Percentiles rank a stretch among this genome's conserved stretches.
phyloP scores from a whole-genome alignment of 1,284 basidiomycete genomes.

The Calocybe gambosa region DNA sequence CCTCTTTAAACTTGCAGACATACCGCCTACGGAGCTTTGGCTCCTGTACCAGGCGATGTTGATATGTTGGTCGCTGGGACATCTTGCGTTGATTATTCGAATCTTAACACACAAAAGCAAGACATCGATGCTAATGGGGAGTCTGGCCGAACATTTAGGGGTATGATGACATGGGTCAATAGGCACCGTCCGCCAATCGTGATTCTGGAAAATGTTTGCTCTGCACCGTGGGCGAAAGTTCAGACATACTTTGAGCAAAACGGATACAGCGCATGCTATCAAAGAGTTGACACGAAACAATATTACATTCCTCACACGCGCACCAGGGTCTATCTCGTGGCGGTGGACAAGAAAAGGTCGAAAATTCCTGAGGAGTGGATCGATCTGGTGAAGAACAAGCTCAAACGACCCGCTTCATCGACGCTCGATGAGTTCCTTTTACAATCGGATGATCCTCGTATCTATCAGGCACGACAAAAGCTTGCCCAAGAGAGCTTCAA shows the following conservation, averaged over 20 bases:
- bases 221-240: constrained; percentile 83
- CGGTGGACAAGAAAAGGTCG: constrained; percentile 58
- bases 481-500: constrained; percentile 65
- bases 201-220: constrained; percentile 91
- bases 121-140: constrained; percentile 84
- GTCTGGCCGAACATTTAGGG: constrained; percentile 84
- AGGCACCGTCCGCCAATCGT: constrained; percentile 86
- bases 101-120: constrained; percentile 91
- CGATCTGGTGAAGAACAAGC: constrained; percentile 49
- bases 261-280: constrained; percentile 70
- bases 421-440: constrained; percentile 91
- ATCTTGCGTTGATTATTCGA: constrained; percentile 95
- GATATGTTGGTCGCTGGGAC: constrained; percentile 91
- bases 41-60: constrained; percentile 84
- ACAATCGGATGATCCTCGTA: constrained; percentile 84
- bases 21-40: constrained; percentile 88
- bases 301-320: constrained; percentile 96
- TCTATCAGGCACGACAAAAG: constrained; percentile 83
- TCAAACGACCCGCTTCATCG: constrained; percentile 82
- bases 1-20: constrained; percentile 40
- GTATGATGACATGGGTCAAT: constrained; percentile 91
- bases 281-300: constrained; percentile 85
- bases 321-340: constrained; percentile 83
- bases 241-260: constrained; percentile 70
- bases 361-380: constrained; percentile 70